Percentiles rank a stretch among this genome's conserved stretches.
Evolutionary conservation across 345 rosid species (phyloP).

Genomic region (Citrus sp.): DNA sequence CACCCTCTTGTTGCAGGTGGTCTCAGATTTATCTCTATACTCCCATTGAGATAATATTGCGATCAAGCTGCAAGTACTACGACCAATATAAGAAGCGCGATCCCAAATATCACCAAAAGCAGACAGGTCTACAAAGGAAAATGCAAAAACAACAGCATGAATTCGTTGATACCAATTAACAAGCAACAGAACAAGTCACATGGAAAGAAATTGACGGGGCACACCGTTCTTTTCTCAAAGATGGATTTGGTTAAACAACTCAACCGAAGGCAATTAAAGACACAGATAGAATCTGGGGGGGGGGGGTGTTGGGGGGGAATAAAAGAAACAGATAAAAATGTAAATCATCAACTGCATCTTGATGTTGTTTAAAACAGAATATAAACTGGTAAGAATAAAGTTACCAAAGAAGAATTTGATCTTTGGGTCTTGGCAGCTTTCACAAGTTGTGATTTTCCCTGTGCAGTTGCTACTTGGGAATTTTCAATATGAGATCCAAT

Average conservation of each 20-base stretch:
- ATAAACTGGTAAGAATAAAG: neutral
- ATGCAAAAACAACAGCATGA: neutral
- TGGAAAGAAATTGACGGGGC: neutral
- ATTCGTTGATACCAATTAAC: neutral
- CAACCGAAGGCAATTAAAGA: neutral
- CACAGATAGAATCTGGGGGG: too few species aligned
- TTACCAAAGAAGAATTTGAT: conserved; percentile 94
- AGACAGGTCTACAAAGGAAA: conserved; percentile 60
- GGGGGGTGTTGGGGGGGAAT: too few species aligned
- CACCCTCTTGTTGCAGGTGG: conserved; percentile 12
- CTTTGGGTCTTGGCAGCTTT: conserved; percentile 82
- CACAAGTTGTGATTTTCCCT: conserved; percentile 69
- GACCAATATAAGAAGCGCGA: conserved; percentile 74
- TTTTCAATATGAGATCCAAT: conserved; percentile 68
- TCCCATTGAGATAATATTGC: neutral
- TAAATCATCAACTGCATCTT: neutral
- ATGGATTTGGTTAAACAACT: neutral
- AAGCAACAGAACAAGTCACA: neutral
- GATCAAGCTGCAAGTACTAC: conserved; percentile 66
- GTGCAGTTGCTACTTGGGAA: conserved; percentile 71
- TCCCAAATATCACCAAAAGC: conserved; percentile 88
- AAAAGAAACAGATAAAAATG: neutral
- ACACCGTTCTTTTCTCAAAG: neutral
- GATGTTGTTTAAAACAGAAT: neutral
- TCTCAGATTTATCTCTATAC: neutral